Evolutionary conservation across 2,329 filamentous ascomycete species (phyloP), one percentile per base, ranked within the genome.

Genomic region (Apiospora saccharicola): DNA sequence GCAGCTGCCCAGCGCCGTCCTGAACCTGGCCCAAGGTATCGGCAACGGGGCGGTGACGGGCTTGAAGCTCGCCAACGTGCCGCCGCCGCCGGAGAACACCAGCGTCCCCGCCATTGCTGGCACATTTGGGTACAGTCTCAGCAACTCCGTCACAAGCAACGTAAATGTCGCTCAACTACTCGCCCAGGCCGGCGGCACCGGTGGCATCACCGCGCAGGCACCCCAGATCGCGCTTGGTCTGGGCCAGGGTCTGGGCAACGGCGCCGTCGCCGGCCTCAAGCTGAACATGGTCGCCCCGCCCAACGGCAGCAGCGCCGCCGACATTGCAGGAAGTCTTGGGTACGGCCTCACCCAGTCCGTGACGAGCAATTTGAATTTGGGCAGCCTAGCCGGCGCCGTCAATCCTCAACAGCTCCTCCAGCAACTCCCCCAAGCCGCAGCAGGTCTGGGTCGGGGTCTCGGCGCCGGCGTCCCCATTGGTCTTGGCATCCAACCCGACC

Each of bases 401-500:
- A 47, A 46, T 13, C 41, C 41, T 2, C 22, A 44, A n/a, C 4
- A 47, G 12, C 41, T 76, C 6, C 75, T 76, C 75, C 49, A 73
- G 1, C 72, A 74, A 30, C 75, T 78, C 1, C 77, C 76, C 0
- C 74, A 75, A 2, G 77, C 78, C 3, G 79, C 77, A 0, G 74
- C 76, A 0, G 79, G 79, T 1, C 71, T 80, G 16, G 79, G 79
- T 26, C 76, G 74, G 37, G 79, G 79, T 0, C 69, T 80, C 0
- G 79, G 79, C 2, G 70, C 73, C 34, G 79, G 79, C 1, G 75
- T 75, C 0, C 75, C 78, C 0, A 72, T 80, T 13, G 79, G 79
- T 0, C 68, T 80, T 3, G 79, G 77, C n/a, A 68, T 80, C 6
- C 78, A 80, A 69, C 74, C 75, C 0, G 77, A 79, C 46, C 43